phyloP scores from a whole-genome alignment of 2,329 filamentous ascomycete genomes.

The Blumeriella jaapii region DNA sequence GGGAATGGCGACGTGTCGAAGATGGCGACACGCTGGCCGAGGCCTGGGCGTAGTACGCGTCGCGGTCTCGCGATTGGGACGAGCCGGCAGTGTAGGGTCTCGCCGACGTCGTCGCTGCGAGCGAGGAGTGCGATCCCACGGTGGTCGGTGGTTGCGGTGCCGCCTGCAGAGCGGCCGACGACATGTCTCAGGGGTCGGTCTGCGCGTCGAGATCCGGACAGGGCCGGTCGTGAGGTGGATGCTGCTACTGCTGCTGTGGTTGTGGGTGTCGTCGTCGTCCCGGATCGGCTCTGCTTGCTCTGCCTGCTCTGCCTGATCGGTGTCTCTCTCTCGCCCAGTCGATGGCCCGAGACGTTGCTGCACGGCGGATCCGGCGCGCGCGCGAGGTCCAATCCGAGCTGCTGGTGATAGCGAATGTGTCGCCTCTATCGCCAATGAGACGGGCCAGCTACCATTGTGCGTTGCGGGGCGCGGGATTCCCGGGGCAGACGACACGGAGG shows the following conservation, averaged over 20 bases:
- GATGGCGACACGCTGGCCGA: slow-evolving; percentile 34
- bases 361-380: too few relatives aligned
- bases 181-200: slow-evolving; percentile 38
- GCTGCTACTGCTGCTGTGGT: too few relatives aligned
- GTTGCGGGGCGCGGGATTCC: too few relatives aligned
- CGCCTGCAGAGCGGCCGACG: slow-evolving; percentile 52
- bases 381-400: slow-evolving; percentile 7
- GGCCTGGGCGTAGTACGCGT: slow-evolving; percentile 38
- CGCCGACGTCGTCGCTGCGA: slow-evolving; percentile 34
- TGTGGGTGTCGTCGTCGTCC: too few relatives aligned
- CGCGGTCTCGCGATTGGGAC: slow-evolving; percentile 43
- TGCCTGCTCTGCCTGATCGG: too few relatives aligned
- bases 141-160: slow-evolving; percentile 41
- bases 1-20: slow-evolving; percentile 40
- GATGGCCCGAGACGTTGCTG: too few relatives aligned
- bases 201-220: too few relatives aligned
- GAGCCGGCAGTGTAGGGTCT: slow-evolving; percentile 43
- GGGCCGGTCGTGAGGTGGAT: too few relatives aligned
- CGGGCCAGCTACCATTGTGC: slow-evolving; percentile 35
- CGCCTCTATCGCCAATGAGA: slow-evolving; percentile 30
- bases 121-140: slow-evolving; percentile 36
- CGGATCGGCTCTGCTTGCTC: too few relatives aligned
- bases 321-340: too few relatives aligned
- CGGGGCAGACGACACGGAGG: slow-evolving; percentile 19
- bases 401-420: slow-evolving; percentile 21